Percentiles rank a stretch among this genome's conserved stretches.
phyloP scores from a whole-genome alignment of 805 yeast genomes.

The Starmerella ratchasimensis region DNA sequence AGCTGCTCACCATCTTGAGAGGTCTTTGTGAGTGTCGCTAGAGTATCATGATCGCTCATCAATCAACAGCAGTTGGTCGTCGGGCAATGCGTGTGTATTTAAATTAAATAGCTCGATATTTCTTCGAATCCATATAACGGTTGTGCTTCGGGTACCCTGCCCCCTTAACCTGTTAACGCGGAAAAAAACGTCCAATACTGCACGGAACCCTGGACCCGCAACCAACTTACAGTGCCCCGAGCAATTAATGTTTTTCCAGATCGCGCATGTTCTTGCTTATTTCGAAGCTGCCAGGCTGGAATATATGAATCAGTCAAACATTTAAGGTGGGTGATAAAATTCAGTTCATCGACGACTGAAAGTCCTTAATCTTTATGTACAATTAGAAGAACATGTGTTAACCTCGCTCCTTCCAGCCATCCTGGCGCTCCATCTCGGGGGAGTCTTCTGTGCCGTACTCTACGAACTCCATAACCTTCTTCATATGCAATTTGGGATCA shows the following conservation, averaged over 20 bases:
- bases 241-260: no score
- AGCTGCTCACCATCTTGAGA: neutral
- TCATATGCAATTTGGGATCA: slow-evolving; percentile 59
- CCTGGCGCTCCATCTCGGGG: slow-evolving; percentile 21
- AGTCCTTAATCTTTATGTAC: neutral
- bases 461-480: slow-evolving; percentile 61
- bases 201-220: no score
- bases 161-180: no score
- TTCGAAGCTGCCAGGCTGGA: neutral
- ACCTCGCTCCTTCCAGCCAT: slow-evolving; percentile 22
- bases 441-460: slow-evolving; percentile 41
- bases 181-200: no score
- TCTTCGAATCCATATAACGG: no score
- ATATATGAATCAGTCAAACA: neutral
- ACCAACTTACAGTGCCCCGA: no score
- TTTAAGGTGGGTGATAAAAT: no score
- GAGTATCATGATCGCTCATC: neutral
- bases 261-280: no score
- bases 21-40: neutral
- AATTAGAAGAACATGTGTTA: slow-evolving; percentile 2
- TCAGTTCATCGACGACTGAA: neutral
- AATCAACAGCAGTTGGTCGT: no score
- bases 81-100: no score
- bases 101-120: no score
- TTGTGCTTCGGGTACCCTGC: no score